phyloP scores from a whole-genome alignment of 495 filamentous ascomycete species.

The Pyrenula aspistea region DNA sequence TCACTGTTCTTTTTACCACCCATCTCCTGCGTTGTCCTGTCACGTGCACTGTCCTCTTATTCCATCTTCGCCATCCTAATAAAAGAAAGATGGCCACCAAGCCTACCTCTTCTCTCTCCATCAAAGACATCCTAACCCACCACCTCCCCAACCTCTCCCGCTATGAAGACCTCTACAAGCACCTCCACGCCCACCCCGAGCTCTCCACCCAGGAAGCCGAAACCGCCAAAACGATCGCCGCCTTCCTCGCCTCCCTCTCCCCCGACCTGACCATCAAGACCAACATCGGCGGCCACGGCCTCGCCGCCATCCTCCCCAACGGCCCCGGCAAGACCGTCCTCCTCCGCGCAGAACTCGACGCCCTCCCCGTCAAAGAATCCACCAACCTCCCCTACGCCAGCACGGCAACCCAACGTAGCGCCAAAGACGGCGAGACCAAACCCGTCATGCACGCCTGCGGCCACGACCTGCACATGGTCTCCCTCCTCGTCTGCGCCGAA shows the following conservation, averaged over 20 bases:
- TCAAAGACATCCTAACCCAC: constrained; percentile 10
- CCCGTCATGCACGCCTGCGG: constrained; percentile 60
- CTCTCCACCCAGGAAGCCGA: constrained; percentile 35
- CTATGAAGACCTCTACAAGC: constrained; percentile 33
- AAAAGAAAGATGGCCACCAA: too few relatives aligned
- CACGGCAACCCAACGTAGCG: constrained; percentile 14
- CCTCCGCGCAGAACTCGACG: constrained; percentile 51
- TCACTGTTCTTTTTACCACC: too few relatives aligned
- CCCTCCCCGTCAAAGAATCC: constrained; percentile 42
- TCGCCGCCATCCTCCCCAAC: constrained; percentile 44
- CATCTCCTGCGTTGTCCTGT: too few relatives aligned
- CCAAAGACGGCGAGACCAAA: constrained; percentile 30
- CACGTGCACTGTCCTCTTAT: too few relatives aligned
- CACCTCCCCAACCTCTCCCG: constrained; percentile 20
- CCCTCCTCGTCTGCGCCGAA: constrained; percentile 36
- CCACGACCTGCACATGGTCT: constrained; percentile 50
- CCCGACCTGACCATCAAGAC: constrained; percentile 30
- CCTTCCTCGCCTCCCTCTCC: constrained; percentile 20
- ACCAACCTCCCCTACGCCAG: constrained; percentile 46
- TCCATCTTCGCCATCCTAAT: too few relatives aligned
- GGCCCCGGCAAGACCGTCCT: constrained; percentile 40
- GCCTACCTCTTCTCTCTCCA: too few relatives aligned
- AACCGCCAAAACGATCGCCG: constrained; percentile 27
- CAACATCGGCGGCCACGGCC: constrained; percentile 43
- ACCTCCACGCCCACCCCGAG: constrained; percentile 38